Base-by-base conservation (phyloP, 116 monocot species). In the Trichopus zeylanicus region DNA sequence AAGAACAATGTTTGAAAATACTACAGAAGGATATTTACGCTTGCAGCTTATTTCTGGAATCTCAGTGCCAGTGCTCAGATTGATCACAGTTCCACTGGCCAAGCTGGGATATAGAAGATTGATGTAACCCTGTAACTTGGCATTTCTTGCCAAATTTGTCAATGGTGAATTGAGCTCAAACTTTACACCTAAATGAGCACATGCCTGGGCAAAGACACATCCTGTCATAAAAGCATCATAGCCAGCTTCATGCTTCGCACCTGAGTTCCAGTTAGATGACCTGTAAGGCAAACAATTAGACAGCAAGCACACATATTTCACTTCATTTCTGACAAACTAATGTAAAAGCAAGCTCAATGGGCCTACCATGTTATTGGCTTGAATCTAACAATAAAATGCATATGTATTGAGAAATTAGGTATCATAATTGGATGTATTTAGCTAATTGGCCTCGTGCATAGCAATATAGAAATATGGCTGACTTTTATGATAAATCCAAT, bases 191-290 rank as follows among this genome's bases (percentile, higher is more conserved):
- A 91, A 72, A 72, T 83, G 77, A 56, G 59, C 55, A 55, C 92
- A 91, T 33, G 75, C 66, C 72, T 98, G 92, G 37, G 78, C 85
- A 66, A 98, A 91, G 5, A 98, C 70, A 62, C 98, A 88, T 34
- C 98, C 98, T 15, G 98, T 98, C 98, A 98, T 98, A 49, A 91
- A 91, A 58, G 92, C 98, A 83, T 91, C 98, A 46, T 78, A 98
- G 28, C 98, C 98, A 34, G 98, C 98, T 76, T 98, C 98, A 72
- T 98, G 98, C 56, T 98, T 91, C 27, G 88, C 85, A 64, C 88
- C 82, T 20, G 82, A 85, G 64, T 67, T 80, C 59, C 78, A 82
- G 62, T 22, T 63, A 56, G 74, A 76, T 46, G 68, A 70, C 62
- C 89, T 89, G 63, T 38, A 75, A 42, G 48, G 13, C 42, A 0